Percentiles rank a stretch among this genome's conserved stretches.
phyloP scores from a whole-genome alignment of 2,329 filamentous ascomycete genomes.

The Macrophomina pseudophaseolina region DNA sequence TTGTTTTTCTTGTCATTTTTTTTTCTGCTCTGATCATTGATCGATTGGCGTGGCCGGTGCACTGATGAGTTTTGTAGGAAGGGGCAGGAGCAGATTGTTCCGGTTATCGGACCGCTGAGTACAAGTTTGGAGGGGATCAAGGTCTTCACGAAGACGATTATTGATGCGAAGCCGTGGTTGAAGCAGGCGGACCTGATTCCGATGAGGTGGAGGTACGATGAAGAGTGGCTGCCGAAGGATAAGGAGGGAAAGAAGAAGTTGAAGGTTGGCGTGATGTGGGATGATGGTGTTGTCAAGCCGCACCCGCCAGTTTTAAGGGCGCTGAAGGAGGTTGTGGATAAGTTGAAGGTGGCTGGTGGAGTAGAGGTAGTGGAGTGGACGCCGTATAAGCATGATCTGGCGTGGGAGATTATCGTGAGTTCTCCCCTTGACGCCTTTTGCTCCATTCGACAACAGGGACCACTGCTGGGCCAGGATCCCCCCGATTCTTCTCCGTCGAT shows the following conservation, averaged over 20 bases:
- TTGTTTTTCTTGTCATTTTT: too few species aligned
- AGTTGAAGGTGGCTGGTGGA: conserved; percentile 51
- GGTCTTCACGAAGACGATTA: conserved; percentile 59
- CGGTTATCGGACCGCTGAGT: conserved; percentile 60
- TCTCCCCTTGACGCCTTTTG: not conserved
- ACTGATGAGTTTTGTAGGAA: conserved; percentile 16
- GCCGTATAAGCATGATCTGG: conserved; percentile 56
- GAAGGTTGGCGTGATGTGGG: conserved; percentile 66
- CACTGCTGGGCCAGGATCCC: too few species aligned
- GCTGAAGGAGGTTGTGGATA: conserved; percentile 52
- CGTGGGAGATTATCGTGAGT: conserved; percentile 50
- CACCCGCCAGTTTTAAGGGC: conserved; percentile 69
- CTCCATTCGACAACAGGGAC: too few species aligned
- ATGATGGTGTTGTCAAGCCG: conserved; percentile 68
- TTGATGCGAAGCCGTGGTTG: conserved; percentile 62
- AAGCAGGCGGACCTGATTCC: conserved; percentile 63
- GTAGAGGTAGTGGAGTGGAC: conserved; percentile 60
- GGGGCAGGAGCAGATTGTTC: conserved; percentile 53
- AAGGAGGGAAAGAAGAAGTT: conserved; percentile 46
- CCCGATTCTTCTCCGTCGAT: not conserved
- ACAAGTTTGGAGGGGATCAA: conserved; percentile 59
- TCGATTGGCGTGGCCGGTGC: not conserved
- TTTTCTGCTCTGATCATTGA: not conserved
- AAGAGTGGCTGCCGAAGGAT: conserved; percentile 24
- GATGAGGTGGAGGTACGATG: conserved; percentile 57